Conservation (phyloP, 2,329 filamentous ascomycete genomes). For the Monilinia polystroma region DNA sequence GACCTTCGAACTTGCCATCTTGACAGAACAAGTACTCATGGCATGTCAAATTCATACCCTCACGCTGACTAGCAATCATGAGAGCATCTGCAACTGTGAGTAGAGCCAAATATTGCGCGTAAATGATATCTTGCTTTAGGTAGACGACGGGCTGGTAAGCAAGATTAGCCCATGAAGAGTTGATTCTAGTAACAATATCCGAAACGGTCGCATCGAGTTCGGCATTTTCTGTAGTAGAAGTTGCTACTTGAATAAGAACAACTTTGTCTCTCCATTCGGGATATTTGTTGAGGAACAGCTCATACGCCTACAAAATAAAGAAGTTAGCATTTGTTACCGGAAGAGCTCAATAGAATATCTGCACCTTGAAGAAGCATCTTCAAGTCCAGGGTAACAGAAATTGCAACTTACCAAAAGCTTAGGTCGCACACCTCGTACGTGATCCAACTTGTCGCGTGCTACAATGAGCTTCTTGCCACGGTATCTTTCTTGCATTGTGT, state of each 20-base stretch:
- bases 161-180: slow-evolving; percentile 85
- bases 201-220: slow-evolving; percentile 86
- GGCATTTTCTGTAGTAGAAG: slow-evolving; percentile 82
- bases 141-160: slow-evolving; percentile 93
- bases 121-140: slow-evolving; percentile 90
- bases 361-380: background rate
- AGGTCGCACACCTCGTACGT: slow-evolving; percentile 86
- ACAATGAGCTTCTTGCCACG: slow-evolving; percentile 88
- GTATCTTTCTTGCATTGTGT: slow-evolving; percentile 79
- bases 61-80: slow-evolving; percentile 92
- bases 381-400: background rate
- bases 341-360: background rate
- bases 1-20: slow-evolving; percentile 67
- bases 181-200: slow-evolving; percentile 92
- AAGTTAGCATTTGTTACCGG: background rate
- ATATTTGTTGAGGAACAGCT: slow-evolving; percentile 91
- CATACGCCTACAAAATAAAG: slow-evolving; percentile 56
- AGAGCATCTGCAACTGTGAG: slow-evolving; percentile 86
- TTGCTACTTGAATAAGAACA: slow-evolving; percentile 90
- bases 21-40: slow-evolving; percentile 95
- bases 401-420: slow-evolving; percentile 63
- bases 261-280: slow-evolving; percentile 86
- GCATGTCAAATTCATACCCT: slow-evolving; percentile 95
- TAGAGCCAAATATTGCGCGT: slow-evolving; percentile 88
- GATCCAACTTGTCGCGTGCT: slow-evolving; percentile 89